Evolutionary conservation across 2,329 filamentous ascomycete genomes (phyloP), one percentile per base, ranked within the genome.

Genomic region (Grosmannia clavigera): DNA sequence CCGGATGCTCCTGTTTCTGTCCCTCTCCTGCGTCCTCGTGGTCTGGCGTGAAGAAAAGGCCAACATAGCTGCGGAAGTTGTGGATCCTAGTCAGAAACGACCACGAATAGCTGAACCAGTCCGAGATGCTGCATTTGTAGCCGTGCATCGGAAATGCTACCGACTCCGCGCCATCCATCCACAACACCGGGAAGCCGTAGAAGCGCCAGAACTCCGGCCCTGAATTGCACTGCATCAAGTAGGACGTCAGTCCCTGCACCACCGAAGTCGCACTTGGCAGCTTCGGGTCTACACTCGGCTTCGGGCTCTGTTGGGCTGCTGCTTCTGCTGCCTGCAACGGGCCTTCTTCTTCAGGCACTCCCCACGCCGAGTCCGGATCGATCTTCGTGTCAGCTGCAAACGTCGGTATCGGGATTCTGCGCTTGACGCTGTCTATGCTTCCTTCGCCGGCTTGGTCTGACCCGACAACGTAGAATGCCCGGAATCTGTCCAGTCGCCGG

Each of bases 11-110:
- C 61, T 50, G 73, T 68, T 2, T n/a, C 52, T n/a, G 51, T 19
- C 72, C 73, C 76, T 1, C 68, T 66, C 14, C 14, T 4, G 31
- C 27, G 16, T 19, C 33, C 3, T 56, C 55, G 10, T 69, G 72
- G 9, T 74, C 71, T 19, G 73, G 69, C 0, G 78, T 81, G 64
- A 80, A 81, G 64, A 82, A 83, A 6, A 83, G 65, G 0, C 76
- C 79, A 1, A 71, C 60, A 62, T 72, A 76, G 1, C 74, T 74
- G 50, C 75, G 74, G 27, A 67, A 65, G 10, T 7, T 27, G 1
- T 16, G 33, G n/a, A 61, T 64, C 11, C 14, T 31, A 1, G 58
- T 60, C 0, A 11, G 50, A 58, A 71, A 72, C 2, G 67, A 57
- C 31, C 56, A 65, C 5, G 65, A 53, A 12, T 65, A 70, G 0